phyloP scores from a whole-genome alignment of 2,329 filamentous ascomycete species.

The Claviceps citrina region DNA sequence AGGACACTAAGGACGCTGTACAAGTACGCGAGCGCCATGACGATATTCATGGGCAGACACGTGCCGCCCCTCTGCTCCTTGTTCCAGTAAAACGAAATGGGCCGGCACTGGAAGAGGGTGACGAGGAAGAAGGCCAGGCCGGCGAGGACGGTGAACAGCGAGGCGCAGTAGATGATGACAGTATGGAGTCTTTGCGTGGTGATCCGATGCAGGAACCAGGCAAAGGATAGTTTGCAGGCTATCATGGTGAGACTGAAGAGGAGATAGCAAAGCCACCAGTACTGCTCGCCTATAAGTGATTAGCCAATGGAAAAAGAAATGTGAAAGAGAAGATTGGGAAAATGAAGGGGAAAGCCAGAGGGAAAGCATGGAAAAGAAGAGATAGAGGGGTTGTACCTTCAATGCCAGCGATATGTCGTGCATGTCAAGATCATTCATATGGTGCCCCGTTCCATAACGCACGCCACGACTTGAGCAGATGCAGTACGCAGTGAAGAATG shows the following conservation, averaged over 20 bases:
- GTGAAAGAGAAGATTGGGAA: neutral
- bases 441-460: constrained; percentile 25
- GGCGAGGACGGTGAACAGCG: constrained; percentile 20
- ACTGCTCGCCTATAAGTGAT: constrained; percentile 7
- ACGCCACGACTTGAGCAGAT: constrained; percentile 18
- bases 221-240: constrained; percentile 26
- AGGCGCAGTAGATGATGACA: constrained; percentile 22
- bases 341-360: no score
- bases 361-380: no score
- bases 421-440: constrained; percentile 16
- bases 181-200: constrained; percentile 19
- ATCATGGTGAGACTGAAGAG: constrained; percentile 23
- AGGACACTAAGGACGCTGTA: constrained; percentile 34
- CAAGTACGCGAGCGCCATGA: constrained; percentile 36
- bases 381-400: constrained; percentile 13
- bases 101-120: constrained; percentile 24
- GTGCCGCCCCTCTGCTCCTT: constrained; percentile 18
- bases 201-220: constrained; percentile 27
- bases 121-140: constrained; percentile 27
- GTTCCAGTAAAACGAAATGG: constrained; percentile 27
- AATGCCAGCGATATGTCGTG: constrained; percentile 17
- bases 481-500: constrained; percentile 22
- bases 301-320: neutral
- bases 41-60: constrained; percentile 26
- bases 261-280: constrained; percentile 25